Conservation (phyloP, 2,329 filamentous ascomycete species). For the Didymella glomerata region DNA sequence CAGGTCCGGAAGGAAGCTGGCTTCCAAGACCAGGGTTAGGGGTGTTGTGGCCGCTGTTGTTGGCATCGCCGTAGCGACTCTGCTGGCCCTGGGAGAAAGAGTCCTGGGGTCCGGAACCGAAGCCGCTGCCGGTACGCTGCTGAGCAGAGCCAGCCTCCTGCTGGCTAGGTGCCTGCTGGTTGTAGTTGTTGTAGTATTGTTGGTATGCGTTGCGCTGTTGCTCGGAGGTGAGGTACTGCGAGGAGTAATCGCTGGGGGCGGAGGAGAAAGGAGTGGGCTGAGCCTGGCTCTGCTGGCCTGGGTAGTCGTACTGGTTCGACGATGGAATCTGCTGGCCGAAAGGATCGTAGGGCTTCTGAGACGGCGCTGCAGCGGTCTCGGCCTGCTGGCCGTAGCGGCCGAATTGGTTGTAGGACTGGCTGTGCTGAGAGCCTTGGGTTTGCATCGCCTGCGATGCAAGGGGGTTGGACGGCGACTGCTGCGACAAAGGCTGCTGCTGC, state of each 20-base stretch:
- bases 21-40: slow-evolving; percentile 77
- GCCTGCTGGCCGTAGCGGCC: slow-evolving; percentile 72
- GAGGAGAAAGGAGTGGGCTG: slow-evolving; percentile 75
- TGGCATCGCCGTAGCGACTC: slow-evolving; percentile 77
- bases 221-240: slow-evolving; percentile 80
- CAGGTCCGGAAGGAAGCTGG: slow-evolving; percentile 60
- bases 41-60: slow-evolving; percentile 89
- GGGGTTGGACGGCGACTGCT: slow-evolving; percentile 55
- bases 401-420: slow-evolving; percentile 68
- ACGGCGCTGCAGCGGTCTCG: slow-evolving; percentile 66
- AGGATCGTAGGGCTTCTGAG: slow-evolving; percentile 85
- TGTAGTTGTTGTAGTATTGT: slow-evolving; percentile 69
- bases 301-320: slow-evolving; percentile 58
- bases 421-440: slow-evolving; percentile 57
- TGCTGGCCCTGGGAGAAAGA: slow-evolving; percentile 72
- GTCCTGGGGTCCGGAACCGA: slow-evolving; percentile 69
- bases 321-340: slow-evolving; percentile 77
- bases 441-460: slow-evolving; percentile 65
- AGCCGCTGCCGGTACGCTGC: slow-evolving; percentile 80
- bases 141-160: slow-evolving; percentile 77
- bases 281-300: slow-evolving; percentile 61
- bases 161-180: slow-evolving; percentile 62
- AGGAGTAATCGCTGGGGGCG: slow-evolving; percentile 79
- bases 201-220: slow-evolving; percentile 77
- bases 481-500: slow-evolving; percentile 57